Base-by-base conservation (phyloP, 352 stramenopile genomes). In the Globisporangium solare region DNA sequence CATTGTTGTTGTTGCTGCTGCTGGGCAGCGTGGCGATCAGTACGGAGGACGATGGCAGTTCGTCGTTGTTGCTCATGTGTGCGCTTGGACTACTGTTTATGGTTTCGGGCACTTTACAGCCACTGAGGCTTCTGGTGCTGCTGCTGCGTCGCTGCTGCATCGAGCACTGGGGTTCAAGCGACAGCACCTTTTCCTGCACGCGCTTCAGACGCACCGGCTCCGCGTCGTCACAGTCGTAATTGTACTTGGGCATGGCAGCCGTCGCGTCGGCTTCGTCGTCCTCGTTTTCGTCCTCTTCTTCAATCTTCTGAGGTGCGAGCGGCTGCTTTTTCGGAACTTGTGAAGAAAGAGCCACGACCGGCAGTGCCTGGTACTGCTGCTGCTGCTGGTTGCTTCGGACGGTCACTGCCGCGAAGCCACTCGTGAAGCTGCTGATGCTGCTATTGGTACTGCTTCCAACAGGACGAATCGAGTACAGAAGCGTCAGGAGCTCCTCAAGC, bases 271-370 rank as follows among this genome's bases (percentile, higher is more conserved):
- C 61, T n/a, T 65, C 63, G 8, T 73, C 69, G 13, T 71, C 58
- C 11, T 11, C 27, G 27, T 35, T 35, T 35, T 82, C 69, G 17
- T 80, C 67, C 31, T 73, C 70, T 45, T 78, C 79, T 42, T 85
- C 73, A 6, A 72, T 73, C 52, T 85, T 85, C 47, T 71, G 63
- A 24, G 73, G 74, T 4, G 54, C 56, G 17, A 72, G 60, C 1
- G 56, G 50, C 15, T 57, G 55, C 22, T 73, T 77, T 6, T 41
- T 51, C 58, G 42, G 31, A 2, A 27, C 7, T 58, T 51, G 5
- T 35, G 27, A 35, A 35, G 27, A 35, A 35, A 6, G 4, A 11
- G 24, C 32, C 21, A 39, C 55, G 50, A 31, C 37, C 41, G 31
- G 20, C 42, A 32, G 2, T 53, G 55, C 13, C 37, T 56, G 14